These are phyloP conservation scores for Prototheca cutis DNA, from an alignment of 163 green algal species.

Conservation along the genomic window DNA sequence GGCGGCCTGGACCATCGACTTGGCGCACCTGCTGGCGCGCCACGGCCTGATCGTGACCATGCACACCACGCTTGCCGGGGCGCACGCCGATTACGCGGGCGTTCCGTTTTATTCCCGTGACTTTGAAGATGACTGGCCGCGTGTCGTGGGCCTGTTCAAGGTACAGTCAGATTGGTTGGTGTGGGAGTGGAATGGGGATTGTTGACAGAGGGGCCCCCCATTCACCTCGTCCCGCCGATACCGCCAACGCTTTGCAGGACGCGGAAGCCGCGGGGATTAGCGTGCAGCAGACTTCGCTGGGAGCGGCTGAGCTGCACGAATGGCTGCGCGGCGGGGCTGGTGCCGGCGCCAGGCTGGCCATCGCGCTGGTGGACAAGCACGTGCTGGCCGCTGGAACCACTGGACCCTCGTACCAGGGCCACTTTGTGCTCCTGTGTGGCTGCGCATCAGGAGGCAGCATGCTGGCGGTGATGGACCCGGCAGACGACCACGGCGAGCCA, in stretches of 20 bases:
- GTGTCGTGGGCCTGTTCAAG: background rate
- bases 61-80: background rate
- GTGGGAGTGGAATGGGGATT: background rate
- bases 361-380: background rate
- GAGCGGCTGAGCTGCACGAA: too few species aligned
- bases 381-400: background rate
- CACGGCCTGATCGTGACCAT: background rate
- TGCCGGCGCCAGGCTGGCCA: background rate
- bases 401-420: background rate
- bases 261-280: too few species aligned
- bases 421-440: background rate
- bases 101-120: background rate
- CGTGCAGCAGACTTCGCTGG: too few species aligned
- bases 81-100: background rate
- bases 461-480: background rate
- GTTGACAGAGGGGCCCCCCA: too few species aligned
- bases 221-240: too few species aligned
- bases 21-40: background rate
- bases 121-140: background rate
- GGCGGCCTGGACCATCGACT: slow-evolving; percentile 1
- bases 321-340: too few species aligned
- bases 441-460: background rate
- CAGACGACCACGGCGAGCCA: background rate
- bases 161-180: background rate
- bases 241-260: too few species aligned